A percentile compares a stretch with the other conserved stretches of the same genome.
Conservation (phyloP, 2,329 filamentous ascomycete species). For the Alternaria atra region DNA sequence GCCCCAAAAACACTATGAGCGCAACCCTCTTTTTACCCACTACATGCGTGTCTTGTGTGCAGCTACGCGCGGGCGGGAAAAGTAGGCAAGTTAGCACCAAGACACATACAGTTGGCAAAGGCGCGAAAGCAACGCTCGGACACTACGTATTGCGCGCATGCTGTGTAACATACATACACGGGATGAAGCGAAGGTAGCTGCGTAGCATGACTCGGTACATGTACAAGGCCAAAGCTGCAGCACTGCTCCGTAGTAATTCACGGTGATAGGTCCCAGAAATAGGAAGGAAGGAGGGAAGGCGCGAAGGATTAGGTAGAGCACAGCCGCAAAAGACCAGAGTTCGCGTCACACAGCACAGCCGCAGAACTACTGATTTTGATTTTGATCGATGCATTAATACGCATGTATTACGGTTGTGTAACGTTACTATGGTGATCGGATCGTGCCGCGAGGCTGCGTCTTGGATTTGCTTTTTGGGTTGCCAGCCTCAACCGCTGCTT, state of each 20-base stretch:
- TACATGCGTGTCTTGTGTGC: slow-evolving; percentile 3
- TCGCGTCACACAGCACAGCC: slow-evolving; percentile 10
- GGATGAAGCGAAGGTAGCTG: slow-evolving; percentile 1
- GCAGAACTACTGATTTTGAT: slow-evolving; percentile 4
- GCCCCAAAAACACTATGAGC: background rate
- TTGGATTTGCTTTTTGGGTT: background rate
- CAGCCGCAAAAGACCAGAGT: slow-evolving; percentile 9
- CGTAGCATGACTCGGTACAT: slow-evolving; percentile 14
- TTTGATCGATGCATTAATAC: background rate
- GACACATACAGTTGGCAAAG: background rate
- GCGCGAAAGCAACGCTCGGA: slow-evolving; percentile 1
- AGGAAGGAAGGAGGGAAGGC: background rate
- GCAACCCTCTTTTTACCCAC: background rate
- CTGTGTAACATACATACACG: slow-evolving; percentile 16
- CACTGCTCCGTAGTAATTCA: slow-evolving; percentile 12
- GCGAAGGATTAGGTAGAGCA: slow-evolving; percentile 1
- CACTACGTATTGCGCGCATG: slow-evolving; percentile 15
- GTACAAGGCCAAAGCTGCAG: background rate
- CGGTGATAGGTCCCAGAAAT: background rate
- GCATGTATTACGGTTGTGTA: background rate
- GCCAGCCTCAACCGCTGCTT: background rate
- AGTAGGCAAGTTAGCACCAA: background rate
- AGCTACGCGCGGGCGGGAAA: background rate
- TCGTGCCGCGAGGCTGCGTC: background rate
- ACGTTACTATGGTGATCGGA: slow-evolving; percentile 3